A percentile compares a stretch with the other conserved stretches of the same genome.
Conservation (phyloP, 495 filamentous ascomycete genomes). For the Lasiosphaeria ovina region DNA sequence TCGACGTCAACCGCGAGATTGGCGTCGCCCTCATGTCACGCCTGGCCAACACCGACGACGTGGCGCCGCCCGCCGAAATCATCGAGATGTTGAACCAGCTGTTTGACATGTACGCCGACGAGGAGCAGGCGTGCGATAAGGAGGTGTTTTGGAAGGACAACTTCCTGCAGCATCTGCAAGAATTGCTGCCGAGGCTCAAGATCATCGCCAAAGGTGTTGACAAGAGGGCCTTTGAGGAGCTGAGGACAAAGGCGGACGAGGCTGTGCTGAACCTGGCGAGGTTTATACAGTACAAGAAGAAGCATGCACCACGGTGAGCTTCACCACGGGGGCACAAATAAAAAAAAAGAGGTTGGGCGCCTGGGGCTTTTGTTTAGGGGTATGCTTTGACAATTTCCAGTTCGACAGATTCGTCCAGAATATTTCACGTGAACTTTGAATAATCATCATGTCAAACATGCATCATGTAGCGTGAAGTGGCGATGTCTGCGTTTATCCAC, state of each 20-base stretch:
- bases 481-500: background rate
- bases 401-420: no score
- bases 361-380: background rate
- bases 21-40: constrained; percentile 58
- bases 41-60: constrained; percentile 38
- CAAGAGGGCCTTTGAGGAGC: constrained; percentile 50
- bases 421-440: no score
- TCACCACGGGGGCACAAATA: background rate
- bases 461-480: background rate
- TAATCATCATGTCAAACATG: no score
- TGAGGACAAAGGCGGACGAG: constrained; percentile 56
- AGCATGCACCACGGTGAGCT: constrained; percentile 31
- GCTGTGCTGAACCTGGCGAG: constrained; percentile 53
- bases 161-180: constrained; percentile 58
- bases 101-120: constrained; percentile 62
- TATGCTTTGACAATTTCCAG: no score
- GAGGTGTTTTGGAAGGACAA: constrained; percentile 60
- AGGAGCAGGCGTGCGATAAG: constrained; percentile 50
- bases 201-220: constrained; percentile 54
- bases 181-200: constrained; percentile 47
- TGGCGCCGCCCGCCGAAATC: constrained; percentile 44
- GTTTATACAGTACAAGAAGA: constrained; percentile 61
- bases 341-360: background rate
- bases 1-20: constrained; percentile 52
- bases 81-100: constrained; percentile 60